Percentiles rank a stretch among this genome's conserved stretches.
Conservation (phyloP, 1,139 yeast species). For the Diutina sp. region DNA sequence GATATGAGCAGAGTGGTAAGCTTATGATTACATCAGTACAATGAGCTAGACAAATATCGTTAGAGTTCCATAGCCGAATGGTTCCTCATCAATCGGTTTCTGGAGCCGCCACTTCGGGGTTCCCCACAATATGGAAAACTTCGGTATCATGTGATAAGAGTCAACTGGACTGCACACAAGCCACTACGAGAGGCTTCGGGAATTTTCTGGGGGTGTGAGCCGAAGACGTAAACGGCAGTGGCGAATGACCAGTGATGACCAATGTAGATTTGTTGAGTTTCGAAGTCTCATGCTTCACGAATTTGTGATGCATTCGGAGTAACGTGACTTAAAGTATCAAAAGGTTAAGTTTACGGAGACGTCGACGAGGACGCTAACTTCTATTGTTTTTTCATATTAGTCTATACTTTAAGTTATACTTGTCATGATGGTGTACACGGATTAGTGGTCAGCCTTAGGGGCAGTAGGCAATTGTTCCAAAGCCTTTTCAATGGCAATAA, state of each 20-base stretch:
- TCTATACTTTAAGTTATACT: background rate
- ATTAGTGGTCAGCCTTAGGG: slow-evolving; percentile 27
- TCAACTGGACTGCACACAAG: background rate
- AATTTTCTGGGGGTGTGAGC: background rate
- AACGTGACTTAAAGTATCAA: too few relatives aligned
- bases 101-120: background rate
- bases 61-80: background rate
- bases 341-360: too few relatives aligned
- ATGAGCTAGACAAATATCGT: too few relatives aligned
- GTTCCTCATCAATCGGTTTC: background rate
- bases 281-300: too few relatives aligned
- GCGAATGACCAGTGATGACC: background rate
- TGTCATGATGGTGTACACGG: background rate
- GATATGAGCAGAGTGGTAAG: background rate
- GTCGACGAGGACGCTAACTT: too few relatives aligned
- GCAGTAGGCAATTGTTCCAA: slow-evolving; percentile 49
- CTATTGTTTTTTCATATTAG: too few relatives aligned
- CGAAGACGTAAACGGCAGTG: background rate
- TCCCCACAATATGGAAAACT: background rate
- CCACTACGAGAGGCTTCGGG: background rate
- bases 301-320: too few relatives aligned
- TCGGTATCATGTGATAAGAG: background rate
- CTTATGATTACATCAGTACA: too few relatives aligned
- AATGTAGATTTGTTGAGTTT: too few relatives aligned
- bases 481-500: slow-evolving; percentile 54